Base-by-base conservation (phyloP, 1,284 basidiomycete genomes). In the Boletus mariae region DNA sequence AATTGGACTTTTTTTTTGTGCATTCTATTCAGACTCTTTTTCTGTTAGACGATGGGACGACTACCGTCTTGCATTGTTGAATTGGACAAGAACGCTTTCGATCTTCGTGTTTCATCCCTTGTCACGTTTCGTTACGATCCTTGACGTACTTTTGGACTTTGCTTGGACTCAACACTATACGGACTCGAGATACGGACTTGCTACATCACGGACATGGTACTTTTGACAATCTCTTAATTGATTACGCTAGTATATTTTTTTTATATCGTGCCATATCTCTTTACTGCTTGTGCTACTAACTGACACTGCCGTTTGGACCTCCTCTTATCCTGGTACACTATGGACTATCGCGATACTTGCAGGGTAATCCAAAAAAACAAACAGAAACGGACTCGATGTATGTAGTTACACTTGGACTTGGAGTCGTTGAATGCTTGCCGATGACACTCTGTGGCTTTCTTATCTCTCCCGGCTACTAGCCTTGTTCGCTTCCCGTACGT, bases 101-200 rank as follows among this genome's bases (percentile, higher is more conserved):
- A 29, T 31, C 13, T 51, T 55, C 35, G 44, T 58, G 40, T 54
- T 51, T 38, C 34, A 11, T 34, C 37, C 31, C 37, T 46, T 32
- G 23, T 43, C 43, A 64, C 55, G 51, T 49, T 29, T 65, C 53
- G 17, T 55, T 59, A 70, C 23, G 63, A 61, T 48, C 43, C 46
- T 26, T 11, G 28, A 67, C 58, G 51, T 51, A 54, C 38, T 48
- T 35, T 61, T 57, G 59, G 61, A 69, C 60, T n/a, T 25, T 48
- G 37, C 26, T 47, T 32, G 55, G 52, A 65, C 54, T 41, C 32
- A 2, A 67, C 47, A 45, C 34, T 55, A 51, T 28, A 51, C 40
- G 61, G 61, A 66, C 64, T 55, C 23, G 62, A 62, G 51, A 66
- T 15, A 54, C 34, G 65, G 67, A 65, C 67, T 53, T 50, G 43